Evolutionary conservation across 2,329 filamentous ascomycete species (phyloP), one percentile per base, ranked within the genome.

Genomic region (Fusarium sp.): DNA sequence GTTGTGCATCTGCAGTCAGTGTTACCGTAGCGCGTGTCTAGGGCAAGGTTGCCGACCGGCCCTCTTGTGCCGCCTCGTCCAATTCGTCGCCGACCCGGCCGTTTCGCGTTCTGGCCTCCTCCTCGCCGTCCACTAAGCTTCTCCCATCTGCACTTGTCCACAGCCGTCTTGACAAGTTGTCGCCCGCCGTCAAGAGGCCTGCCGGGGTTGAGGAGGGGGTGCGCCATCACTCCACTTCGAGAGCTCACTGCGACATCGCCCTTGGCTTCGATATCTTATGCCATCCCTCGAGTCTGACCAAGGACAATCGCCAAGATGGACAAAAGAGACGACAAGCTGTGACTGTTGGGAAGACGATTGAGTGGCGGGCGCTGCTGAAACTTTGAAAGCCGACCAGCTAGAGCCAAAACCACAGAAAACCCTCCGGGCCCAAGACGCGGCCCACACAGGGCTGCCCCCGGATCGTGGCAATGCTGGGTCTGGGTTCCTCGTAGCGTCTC

Each of bases 151-250:
- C 54, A 67, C 63, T 72, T 57, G 68, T 74, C 73, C 75, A 74
- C 68, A 74, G 71, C 74, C 66, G 65, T 77, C 50, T 69, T 68
- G 71, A 76, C 74, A 77, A 78, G 73, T 74, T 65, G 65, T 69
- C 59, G 70, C 68, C 74, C 68, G 70, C 68, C 65, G 69, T 68
- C 56, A 65, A 75, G 65, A 70, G 54, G 69, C 69, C 63, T 61
- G 69, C 65, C 68, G 71, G 68, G 63, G 58, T 56, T 61, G 45
- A 77, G 64, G 58, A 74, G 73, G 73, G 72, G 74, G 75, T 75
- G 75, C 71, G 74, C 76, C 76, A 76, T 77, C 71, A 58, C 74
- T 79, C 74, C 77, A 79, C 77, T 47, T 63, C 35, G 40, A 59
- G 52, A 70, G 65, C 70, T 76, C 76, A 69, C 60, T 68, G 71